A percentile compares a stretch with the other conserved stretches of the same genome.
These are phyloP conservation scores for Rhynchosporium agropyri DNA, from an alignment of 2,329 filamentous ascomycete genomes.

Conservation along the genomic window DNA sequence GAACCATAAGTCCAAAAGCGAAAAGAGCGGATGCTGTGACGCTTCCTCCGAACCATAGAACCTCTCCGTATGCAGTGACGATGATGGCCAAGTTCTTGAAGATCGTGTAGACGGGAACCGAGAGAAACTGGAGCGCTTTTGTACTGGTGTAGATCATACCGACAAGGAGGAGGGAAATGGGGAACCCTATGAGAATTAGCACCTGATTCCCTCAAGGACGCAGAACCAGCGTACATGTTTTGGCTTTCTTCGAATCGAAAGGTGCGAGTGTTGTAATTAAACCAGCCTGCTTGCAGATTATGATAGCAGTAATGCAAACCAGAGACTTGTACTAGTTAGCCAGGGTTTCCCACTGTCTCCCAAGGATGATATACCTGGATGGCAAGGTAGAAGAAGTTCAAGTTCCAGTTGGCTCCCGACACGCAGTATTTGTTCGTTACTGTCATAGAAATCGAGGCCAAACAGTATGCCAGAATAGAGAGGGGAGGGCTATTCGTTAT, in stretches of 20 bases:
- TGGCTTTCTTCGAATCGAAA: slow-evolving; percentile 87
- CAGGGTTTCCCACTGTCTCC: neutral
- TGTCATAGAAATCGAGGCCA: slow-evolving; percentile 98
- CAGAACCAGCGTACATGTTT: slow-evolving; percentile 70
- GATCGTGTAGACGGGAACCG: slow-evolving; percentile 98
- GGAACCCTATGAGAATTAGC: slow-evolving; percentile 71
- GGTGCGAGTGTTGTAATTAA: slow-evolving; percentile 79
- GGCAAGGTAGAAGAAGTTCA: slow-evolving; percentile 93
- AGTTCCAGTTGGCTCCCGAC: slow-evolving; percentile 86
- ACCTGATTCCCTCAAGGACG: neutral
- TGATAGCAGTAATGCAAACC: slow-evolving; percentile 85
- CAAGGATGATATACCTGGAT: slow-evolving; percentile 72
- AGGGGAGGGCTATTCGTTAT: slow-evolving; percentile 76
- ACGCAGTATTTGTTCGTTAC: slow-evolving; percentile 99
- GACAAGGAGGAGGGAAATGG: slow-evolving; percentile 91
- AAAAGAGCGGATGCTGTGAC: slow-evolving; percentile 86
- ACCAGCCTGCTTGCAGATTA: slow-evolving; percentile 77
- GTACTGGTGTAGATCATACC: slow-evolving; percentile 99
- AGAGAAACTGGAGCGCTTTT: slow-evolving; percentile 94
- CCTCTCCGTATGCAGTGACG: slow-evolving; percentile 96
- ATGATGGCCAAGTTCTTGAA: slow-evolving; percentile 99
- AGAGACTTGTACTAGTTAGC: slow-evolving; percentile 62
- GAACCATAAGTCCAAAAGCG: slow-evolving; percentile 94
- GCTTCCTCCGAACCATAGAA: slow-evolving; percentile 95
- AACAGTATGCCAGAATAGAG: slow-evolving; percentile 87